Evolutionary conservation across 495 filamentous ascomycete genomes (phyloP), one percentile per base, ranked within the genome.

Genomic region (Lasiosphaeria ovina): DNA sequence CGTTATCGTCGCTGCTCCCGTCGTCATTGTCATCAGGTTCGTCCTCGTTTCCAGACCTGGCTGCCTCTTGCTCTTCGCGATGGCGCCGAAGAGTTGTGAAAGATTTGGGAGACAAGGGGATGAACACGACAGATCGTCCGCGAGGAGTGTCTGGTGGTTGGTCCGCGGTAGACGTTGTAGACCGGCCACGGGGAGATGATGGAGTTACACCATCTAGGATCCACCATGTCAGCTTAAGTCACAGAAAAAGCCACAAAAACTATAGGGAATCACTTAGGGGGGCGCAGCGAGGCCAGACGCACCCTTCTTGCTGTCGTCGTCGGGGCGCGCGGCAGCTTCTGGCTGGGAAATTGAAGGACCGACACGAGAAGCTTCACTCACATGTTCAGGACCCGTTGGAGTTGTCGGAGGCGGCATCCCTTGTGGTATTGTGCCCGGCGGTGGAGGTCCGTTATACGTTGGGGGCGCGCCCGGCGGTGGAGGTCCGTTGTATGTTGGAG

Each of bases 71-170:
- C 47, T 65, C 57, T 35, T 69, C 64, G 54, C 63, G 76, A 55
- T 77, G 76, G 44, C 71, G 66, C 17, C 67, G 66, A 6, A 81
- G 67, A 6, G 74, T 76, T 31, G 61, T 69, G 0, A 71, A 78
- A 51, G 74, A 76, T 36, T 72, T 67, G 3, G 76, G 76, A 6
- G 76, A 78, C 49, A 79, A 62, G 3, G 77, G 74, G n/a, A 72
- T 74, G 70, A 76, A 80, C 56, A 63, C 70, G 35, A 77, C 79
- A 47, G 67, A 73, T 62, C 72, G 81, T 12, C 64, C 16, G 3
- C 65, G 63, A 4, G 60, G 64, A 9, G 56, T 51, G n/a, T 65
- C 47, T 3, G 47, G 48, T 3, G 63, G 62, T 8, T 59, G 35
- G 10, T 60, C 63, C 9, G 55, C 50, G 12, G 36, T 35, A 14